Conservation (phyloP, 2,329 filamentous ascomycete species). For the Nemania sp. region DNA sequence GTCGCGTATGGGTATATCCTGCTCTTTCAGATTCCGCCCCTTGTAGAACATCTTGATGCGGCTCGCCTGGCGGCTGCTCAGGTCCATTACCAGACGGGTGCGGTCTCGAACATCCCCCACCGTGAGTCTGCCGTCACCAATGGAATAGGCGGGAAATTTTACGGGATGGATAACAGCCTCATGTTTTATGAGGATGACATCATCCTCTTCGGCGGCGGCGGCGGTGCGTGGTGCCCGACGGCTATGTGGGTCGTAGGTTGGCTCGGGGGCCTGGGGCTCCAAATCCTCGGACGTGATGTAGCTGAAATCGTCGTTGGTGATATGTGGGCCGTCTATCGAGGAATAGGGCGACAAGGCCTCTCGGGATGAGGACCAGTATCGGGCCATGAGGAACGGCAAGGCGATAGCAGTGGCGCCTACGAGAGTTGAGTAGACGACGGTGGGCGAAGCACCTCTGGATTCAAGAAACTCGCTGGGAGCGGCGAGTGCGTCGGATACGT, state of each 20-base stretch:
- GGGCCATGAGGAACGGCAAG: conserved; percentile 58
- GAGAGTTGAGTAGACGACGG: conserved; percentile 55
- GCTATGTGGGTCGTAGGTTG: conserved; percentile 48
- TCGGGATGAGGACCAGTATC: conserved; percentile 56
- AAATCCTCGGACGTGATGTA: conserved; percentile 83
- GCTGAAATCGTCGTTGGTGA: conserved; percentile 77
- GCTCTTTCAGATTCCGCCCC: conserved; percentile 70
- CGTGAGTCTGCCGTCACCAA: conserved; percentile 72
- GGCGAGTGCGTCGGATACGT: conserved; percentile 53
- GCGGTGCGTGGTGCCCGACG: conserved; percentile 42
- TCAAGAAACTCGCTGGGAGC: conserved; percentile 58
- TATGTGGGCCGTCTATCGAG: conserved; percentile 58
- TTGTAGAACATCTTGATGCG: conserved; percentile 74
- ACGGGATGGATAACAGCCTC: conserved; percentile 68
- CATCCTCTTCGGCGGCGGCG: conserved; percentile 64
- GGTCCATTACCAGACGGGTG: conserved; percentile 67
- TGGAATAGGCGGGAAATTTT: conserved; percentile 75
- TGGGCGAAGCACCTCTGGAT: conserved; percentile 55
- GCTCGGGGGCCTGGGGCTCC: conserved; percentile 41
- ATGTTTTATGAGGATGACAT: conserved; percentile 72
- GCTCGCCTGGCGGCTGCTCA: conserved; percentile 56
- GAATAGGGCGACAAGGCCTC: conserved; percentile 57
- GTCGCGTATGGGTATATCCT: conserved; percentile 58
- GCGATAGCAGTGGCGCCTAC: conserved; percentile 54
- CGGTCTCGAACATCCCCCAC: conserved; percentile 70